These are phyloP conservation scores for Lachancea fermentati DNA, from an alignment of 805 yeast species.

Conservation along the genomic window DNA sequence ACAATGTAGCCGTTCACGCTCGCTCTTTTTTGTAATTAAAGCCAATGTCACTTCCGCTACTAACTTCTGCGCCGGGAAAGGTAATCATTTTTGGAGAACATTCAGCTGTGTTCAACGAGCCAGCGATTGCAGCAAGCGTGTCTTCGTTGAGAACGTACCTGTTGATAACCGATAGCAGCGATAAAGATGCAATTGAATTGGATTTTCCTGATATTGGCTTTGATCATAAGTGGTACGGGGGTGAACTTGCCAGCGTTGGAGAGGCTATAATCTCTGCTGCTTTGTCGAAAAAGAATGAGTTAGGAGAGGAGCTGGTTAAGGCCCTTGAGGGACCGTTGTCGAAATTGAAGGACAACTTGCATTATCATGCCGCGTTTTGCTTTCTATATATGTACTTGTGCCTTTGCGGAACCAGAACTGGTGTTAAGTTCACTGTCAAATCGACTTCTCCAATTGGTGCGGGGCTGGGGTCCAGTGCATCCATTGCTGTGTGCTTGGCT, in stretches of 20 bases:
- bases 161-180: slow-evolving; percentile 44
- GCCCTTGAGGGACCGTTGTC: slow-evolving; percentile 41
- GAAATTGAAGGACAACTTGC: slow-evolving; percentile 48
- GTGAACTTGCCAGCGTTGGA: slow-evolving; percentile 13
- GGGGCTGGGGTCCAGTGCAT: slow-evolving; percentile 92
- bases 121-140: slow-evolving; percentile 94
- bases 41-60: slow-evolving; percentile 45
- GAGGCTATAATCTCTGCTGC: slow-evolving; percentile 14
- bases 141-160: slow-evolving; percentile 73
- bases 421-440: slow-evolving; percentile 58
- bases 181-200: slow-evolving; percentile 44
- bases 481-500: slow-evolving; percentile 78
- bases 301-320: slow-evolving; percentile 53
- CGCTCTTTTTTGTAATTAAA: too few relatives aligned
- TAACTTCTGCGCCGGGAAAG: slow-evolving; percentile 93
- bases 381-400: slow-evolving; percentile 72
- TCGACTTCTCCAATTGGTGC: slow-evolving; percentile 94
- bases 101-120: slow-evolving; percentile 87
- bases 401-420: slow-evolving; percentile 46
- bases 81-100: slow-evolving; percentile 96
- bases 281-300: slow-evolving; percentile 41
- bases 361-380: slow-evolving; percentile 73
- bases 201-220: slow-evolving; percentile 83
- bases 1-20: too few relatives aligned
- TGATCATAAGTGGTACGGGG: slow-evolving; percentile 51